These are phyloP conservation scores for Phaeosphaeria sp. DNA, from an alignment of 2,329 filamentous ascomycete genomes.

Conservation along the genomic window DNA sequence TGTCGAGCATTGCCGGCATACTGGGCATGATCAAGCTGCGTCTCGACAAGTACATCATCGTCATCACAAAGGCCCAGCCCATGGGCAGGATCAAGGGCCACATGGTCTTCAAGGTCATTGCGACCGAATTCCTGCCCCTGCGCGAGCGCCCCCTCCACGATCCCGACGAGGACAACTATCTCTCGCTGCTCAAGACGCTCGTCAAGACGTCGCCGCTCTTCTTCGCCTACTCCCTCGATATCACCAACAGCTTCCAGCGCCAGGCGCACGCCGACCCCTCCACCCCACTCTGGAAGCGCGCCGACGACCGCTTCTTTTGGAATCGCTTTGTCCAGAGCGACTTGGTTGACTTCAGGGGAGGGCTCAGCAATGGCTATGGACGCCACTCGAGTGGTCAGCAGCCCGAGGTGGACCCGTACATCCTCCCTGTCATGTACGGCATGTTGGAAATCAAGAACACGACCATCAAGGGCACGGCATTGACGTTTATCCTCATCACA, in stretches of 20 bases:
- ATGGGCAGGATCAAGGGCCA: conserved; percentile 93
- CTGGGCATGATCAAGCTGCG: conserved; percentile 92
- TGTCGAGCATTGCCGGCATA: conserved; percentile 94
- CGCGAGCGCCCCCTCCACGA: conserved; percentile 92
- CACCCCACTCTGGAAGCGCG: conserved; percentile 84
- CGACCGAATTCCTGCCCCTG: conserved; percentile 91
- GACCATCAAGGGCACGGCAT: conserved; percentile 79
- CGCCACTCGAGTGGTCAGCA: conserved; percentile 73
- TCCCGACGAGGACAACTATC: conserved; percentile 90
- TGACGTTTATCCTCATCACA: conserved; percentile 88
- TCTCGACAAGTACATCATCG: conserved; percentile 94
- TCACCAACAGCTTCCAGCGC: conserved; percentile 96
- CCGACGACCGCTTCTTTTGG: conserved; percentile 99
- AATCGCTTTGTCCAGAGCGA: conserved; percentile 92
- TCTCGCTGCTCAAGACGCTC: conserved; percentile 79
- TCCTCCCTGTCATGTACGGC: conserved; percentile 93
- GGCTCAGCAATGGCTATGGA: conserved; percentile 56
- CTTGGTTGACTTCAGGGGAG: conserved; percentile 84
- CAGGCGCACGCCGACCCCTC: conserved; percentile 78
- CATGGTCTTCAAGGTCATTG: conserved; percentile 91
- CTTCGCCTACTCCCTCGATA: conserved; percentile 96
- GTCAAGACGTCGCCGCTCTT: conserved; percentile 90
- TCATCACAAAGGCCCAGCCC: conserved; percentile 92
- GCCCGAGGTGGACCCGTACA: conserved; percentile 83
- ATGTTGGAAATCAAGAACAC: conserved; percentile 93